phyloP scores from a whole-genome alignment of 192 early-diverging fungal species.

The Piromyces finnis region DNA sequence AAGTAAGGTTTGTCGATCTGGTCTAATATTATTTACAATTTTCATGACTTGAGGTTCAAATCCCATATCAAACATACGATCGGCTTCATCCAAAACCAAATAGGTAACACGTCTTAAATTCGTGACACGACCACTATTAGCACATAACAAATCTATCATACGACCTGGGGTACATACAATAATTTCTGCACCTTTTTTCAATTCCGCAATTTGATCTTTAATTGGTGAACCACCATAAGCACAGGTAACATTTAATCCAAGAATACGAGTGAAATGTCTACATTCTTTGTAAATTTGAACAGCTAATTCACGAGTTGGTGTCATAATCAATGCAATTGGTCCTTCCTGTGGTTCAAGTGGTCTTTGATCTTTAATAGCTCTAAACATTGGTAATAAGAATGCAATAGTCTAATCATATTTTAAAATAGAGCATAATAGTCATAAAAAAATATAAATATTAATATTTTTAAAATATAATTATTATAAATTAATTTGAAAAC shows the following conservation, averaged over 20 bases:
- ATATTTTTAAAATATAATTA: too few species aligned
- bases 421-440: too few species aligned
- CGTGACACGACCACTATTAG: constrained; percentile 72
- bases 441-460: too few species aligned
- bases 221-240: constrained; percentile 76
- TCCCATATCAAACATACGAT: constrained; percentile 97
- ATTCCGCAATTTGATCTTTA: constrained; percentile 71
- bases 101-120: constrained; percentile 25
- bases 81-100: constrained; percentile 70
- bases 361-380: constrained; percentile 81
- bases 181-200: constrained; percentile 80
- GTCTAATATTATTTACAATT: constrained; percentile 81
- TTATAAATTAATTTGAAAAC: too few species aligned
- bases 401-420: constrained; percentile 47
- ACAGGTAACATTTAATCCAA: constrained; percentile 77
- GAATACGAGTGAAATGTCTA: constrained; percentile 67
- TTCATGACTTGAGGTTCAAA: constrained; percentile 97
- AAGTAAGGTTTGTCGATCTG: constrained; percentile 68
- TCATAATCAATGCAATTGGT: constrained; percentile 74
- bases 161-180: constrained; percentile 84
- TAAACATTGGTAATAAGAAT: constrained; percentile 86
- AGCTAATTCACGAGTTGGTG: constrained; percentile 81
- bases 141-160: constrained; percentile 72
- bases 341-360: constrained; percentile 60
- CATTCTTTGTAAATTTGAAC: constrained; percentile 87